phyloP scores from a whole-genome alignment of 2,329 filamentous ascomycete species.

The Cryphonectria japonica region DNA sequence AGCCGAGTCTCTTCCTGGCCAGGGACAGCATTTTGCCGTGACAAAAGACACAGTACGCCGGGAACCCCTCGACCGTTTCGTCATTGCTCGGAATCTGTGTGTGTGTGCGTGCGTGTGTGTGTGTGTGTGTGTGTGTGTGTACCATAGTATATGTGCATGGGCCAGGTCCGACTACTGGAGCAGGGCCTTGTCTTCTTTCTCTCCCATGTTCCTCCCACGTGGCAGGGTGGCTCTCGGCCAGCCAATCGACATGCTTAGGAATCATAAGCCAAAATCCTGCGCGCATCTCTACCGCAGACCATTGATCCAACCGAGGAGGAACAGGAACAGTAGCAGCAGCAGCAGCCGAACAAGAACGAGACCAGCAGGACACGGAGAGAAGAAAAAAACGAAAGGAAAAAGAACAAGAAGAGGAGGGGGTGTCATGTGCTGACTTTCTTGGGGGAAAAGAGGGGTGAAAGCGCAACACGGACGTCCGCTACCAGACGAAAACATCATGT shows the following conservation, averaged over 20 bases:
- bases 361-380: too few relatives aligned
- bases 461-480: neutral
- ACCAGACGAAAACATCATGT: neutral
- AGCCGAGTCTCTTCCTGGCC: neutral
- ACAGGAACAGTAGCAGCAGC: neutral
- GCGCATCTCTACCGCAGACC: neutral
- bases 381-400: neutral
- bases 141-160: neutral
- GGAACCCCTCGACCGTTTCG: neutral
- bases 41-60: neutral
- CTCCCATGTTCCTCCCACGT: slow-evolving; percentile 13
- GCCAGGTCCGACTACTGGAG: neutral
- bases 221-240: slow-evolving; percentile 7
- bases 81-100: neutral
- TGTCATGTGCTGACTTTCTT: too few relatives aligned
- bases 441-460: neutral
- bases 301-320: neutral
- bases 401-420: too few relatives aligned
- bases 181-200: neutral
- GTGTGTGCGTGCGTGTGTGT: neutral
- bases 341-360: too few relatives aligned
- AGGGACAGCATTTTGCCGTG: neutral
- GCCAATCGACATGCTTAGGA: neutral
- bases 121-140: neutral
- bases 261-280: neutral